A percentile compares a stretch with the other conserved stretches of the same genome.
Evolutionary conservation across 371 early-diverging fungal species (phyloP).

Genomic region (Amoeboaphelidium protococcarum): DNA sequence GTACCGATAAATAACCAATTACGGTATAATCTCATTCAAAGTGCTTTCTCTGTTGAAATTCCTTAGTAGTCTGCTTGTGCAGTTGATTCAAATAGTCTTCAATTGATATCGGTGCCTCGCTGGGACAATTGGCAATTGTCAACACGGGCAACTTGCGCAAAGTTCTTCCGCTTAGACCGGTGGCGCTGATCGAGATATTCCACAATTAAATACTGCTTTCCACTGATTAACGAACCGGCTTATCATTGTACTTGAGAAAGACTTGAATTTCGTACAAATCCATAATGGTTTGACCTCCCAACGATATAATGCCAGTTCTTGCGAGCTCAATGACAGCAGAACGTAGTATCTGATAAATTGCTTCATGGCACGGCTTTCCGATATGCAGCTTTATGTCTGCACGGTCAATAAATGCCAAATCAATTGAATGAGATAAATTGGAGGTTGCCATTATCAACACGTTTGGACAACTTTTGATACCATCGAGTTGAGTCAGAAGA

Average conservation of each 20-base stretch:
- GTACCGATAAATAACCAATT: no score
- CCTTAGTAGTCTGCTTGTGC: no score
- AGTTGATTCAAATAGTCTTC: no score
- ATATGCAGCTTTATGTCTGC: slow-evolving; percentile 2
- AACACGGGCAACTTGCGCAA: background rate
- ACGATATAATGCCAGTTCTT: background rate
- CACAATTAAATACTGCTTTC: no score
- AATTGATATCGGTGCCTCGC: no score
- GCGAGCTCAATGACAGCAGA: background rate
- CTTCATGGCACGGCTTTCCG: background rate
- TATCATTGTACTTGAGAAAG: no score
- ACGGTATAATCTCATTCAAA: no score
- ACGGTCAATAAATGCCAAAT: slow-evolving; percentile 6
- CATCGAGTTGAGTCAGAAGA: background rate
- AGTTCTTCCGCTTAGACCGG: background rate
- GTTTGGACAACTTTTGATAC: background rate
- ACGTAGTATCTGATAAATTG: background rate
- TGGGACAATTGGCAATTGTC: no score
- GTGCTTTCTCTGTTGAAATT: no score
- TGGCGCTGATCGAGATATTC: no score
- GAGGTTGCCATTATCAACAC: slow-evolving; percentile 5
- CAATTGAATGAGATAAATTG: slow-evolving; percentile 3
- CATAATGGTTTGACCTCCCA: background rate
- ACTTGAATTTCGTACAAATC: no score
- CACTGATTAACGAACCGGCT: no score